These are phyloP conservation scores for Neopestalotiopsis sp. DNA, from an alignment of 2,329 filamentous ascomycete species.

Conservation along the genomic window DNA sequence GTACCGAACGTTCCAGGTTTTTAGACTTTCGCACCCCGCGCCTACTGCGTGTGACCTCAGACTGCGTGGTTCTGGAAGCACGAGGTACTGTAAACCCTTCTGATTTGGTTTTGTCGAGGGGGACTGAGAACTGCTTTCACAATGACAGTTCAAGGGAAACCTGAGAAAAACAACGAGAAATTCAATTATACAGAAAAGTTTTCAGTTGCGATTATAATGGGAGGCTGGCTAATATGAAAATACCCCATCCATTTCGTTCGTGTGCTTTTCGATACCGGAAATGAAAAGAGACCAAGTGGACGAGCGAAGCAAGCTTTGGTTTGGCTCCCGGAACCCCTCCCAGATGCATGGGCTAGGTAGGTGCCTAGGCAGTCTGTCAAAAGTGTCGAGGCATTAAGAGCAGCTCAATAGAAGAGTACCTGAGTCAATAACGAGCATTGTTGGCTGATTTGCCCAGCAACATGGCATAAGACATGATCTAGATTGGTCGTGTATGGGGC, in stretches of 20 bases:
- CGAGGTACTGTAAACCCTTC: conserved; percentile 18
- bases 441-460: neutral
- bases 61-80: conserved; percentile 19
- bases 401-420: neutral
- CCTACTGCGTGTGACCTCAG: conserved; percentile 23
- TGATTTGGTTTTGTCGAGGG: neutral
- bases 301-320: conserved; percentile 17
- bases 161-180: too few relatives aligned
- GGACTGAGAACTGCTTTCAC: too few relatives aligned
- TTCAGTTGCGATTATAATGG: conserved; percentile 6
- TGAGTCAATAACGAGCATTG: neutral
- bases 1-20: conserved; percentile 13
- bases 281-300: conserved; percentile 22
- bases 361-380: neutral
- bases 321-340: neutral
- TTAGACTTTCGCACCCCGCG: conserved; percentile 20
- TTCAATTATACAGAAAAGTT: neutral
- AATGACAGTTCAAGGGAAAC: too few relatives aligned
- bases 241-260: neutral
- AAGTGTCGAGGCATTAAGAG: neutral
- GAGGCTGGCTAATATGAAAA: conserved; percentile 5
- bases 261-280: conserved; percentile 10
- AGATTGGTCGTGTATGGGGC: neutral
- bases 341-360: neutral
- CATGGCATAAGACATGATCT: neutral